Percentiles rank a stretch among this genome's conserved stretches.
These are phyloP conservation scores for Pseudogymnoascus sp. DNA, from an alignment of 2,329 filamentous ascomycete species.

Conservation along the genomic window DNA sequence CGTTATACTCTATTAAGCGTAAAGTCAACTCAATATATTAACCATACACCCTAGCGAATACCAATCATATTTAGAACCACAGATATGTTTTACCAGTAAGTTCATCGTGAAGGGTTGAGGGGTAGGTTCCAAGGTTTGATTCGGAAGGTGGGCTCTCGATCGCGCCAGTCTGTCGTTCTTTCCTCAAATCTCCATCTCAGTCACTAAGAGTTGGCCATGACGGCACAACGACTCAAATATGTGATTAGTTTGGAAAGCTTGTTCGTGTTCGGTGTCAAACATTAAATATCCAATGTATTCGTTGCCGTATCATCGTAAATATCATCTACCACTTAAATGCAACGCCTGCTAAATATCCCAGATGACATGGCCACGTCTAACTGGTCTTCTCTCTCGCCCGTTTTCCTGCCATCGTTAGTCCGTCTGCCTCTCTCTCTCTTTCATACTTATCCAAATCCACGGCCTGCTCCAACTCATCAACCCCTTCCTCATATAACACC, in stretches of 20 bases:
- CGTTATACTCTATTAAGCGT: too few species aligned
- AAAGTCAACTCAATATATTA: too few species aligned
- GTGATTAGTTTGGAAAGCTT: background rate
- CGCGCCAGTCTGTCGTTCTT: background rate
- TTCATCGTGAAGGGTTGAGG: too few species aligned
- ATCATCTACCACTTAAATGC: background rate
- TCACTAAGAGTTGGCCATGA: background rate
- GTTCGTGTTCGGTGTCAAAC: background rate
- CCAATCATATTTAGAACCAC: too few species aligned
- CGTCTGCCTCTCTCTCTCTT: background rate
- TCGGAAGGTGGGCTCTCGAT: background rate
- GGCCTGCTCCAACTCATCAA: background rate
- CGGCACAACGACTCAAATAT: background rate
- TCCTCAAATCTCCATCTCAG: background rate
- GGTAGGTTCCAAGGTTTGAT: too few species aligned
- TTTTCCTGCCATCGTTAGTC: background rate
- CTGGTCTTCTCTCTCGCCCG: background rate
- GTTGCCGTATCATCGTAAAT: background rate
- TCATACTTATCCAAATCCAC: background rate
- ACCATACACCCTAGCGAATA: too few species aligned
- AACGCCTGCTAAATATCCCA: background rate
- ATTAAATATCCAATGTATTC: background rate
- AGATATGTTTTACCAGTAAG: too few species aligned
- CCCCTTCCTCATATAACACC: background rate
- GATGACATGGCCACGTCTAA: background rate